These are phyloP conservation scores for Coemansia sp. DNA, from an alignment of 192 early-diverging fungal genomes.

Conservation along the genomic window DNA sequence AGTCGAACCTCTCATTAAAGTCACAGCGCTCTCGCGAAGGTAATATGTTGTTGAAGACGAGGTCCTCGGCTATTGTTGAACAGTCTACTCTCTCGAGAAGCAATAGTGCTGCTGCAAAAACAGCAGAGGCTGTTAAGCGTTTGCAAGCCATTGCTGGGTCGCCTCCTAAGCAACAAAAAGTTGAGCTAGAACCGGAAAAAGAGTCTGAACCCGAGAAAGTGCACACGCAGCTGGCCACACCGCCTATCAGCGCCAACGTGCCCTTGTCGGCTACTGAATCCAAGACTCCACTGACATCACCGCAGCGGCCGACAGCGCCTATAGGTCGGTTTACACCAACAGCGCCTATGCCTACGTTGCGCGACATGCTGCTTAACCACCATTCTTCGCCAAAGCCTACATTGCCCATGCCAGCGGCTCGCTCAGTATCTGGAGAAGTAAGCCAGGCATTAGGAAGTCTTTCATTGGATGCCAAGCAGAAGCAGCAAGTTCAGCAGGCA, in stretches of 20 bases:
- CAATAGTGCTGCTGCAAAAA: slow-evolving; percentile 51
- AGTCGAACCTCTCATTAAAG: slow-evolving; percentile 17
- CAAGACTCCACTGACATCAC: slow-evolving; percentile 8
- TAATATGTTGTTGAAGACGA: background rate
- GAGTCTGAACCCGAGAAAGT: background rate
- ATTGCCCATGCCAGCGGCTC: slow-evolving; percentile 7
- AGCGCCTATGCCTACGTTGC: slow-evolving; percentile 41
- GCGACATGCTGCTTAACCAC: slow-evolving; percentile 42
- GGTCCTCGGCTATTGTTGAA: background rate
- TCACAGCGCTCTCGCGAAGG: slow-evolving; percentile 25
- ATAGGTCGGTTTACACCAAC: slow-evolving; percentile 9
- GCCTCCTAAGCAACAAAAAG: slow-evolving; percentile 5
- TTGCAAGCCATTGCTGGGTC: slow-evolving; percentile 29
- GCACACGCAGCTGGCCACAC: slow-evolving; percentile 15
- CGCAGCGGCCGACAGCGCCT: slow-evolving; percentile 9
- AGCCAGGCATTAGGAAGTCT: slow-evolving; percentile 16
- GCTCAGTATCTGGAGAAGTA: slow-evolving; percentile 12
- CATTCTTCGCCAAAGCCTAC: slow-evolving; percentile 22
- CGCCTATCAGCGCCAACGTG: slow-evolving; percentile 16
- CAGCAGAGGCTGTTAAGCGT: slow-evolving; percentile 41
- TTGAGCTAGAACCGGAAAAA: background rate
- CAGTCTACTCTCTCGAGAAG: slow-evolving; percentile 21
- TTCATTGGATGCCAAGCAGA: slow-evolving; percentile 26
- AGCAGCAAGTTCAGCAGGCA: slow-evolving; percentile 3
- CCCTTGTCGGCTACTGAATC: slow-evolving; percentile 5